Evolutionary conservation across 768 basidiomycete genomes (phyloP).

Genomic region (Calvatia gigantea): DNA sequence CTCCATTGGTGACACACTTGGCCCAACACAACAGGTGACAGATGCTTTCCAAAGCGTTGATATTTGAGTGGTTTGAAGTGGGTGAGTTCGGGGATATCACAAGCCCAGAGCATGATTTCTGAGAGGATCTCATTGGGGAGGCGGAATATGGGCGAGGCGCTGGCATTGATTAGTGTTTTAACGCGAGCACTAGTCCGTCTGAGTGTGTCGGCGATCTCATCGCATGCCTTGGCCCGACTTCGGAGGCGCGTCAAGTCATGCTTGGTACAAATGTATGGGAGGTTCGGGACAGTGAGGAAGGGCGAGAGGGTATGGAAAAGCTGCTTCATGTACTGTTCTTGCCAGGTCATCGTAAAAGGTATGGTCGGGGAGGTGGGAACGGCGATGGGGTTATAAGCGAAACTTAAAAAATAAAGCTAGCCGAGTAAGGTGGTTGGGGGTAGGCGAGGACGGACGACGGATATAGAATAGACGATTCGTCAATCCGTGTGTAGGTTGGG

Average conservation of each 20-base stretch:
- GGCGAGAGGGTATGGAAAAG: slow-evolving; percentile 5
- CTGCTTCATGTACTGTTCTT: slow-evolving; percentile 9
- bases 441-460: neutral
- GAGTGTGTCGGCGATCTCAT: slow-evolving; percentile 8
- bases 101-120: slow-evolving; percentile 12
- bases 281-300: slow-evolving; percentile 2
- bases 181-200: slow-evolving; percentile 4
- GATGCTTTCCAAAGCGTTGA: slow-evolving; percentile 8
- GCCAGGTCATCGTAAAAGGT: slow-evolving; percentile 9
- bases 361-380: neutral
- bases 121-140: slow-evolving; percentile 13
- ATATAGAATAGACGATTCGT: neutral
- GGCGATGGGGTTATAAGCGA: no score
- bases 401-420: no score
- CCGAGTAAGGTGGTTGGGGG: neutral
- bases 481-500: neutral
- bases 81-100: slow-evolving; percentile 11
- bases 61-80: slow-evolving; percentile 10
- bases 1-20: slow-evolving; percentile 11
- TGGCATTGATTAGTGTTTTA: slow-evolving; percentile 7
- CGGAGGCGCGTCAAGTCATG: slow-evolving; percentile 6
- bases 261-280: neutral
- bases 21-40: slow-evolving; percentile 8
- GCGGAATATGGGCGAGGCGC: slow-evolving; percentile 11
- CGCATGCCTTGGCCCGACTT: slow-evolving; percentile 5